Conservation (phyloP, 1,284 basidiomycete genomes). For the Cutaneotrichosporon mucoides region DNA sequence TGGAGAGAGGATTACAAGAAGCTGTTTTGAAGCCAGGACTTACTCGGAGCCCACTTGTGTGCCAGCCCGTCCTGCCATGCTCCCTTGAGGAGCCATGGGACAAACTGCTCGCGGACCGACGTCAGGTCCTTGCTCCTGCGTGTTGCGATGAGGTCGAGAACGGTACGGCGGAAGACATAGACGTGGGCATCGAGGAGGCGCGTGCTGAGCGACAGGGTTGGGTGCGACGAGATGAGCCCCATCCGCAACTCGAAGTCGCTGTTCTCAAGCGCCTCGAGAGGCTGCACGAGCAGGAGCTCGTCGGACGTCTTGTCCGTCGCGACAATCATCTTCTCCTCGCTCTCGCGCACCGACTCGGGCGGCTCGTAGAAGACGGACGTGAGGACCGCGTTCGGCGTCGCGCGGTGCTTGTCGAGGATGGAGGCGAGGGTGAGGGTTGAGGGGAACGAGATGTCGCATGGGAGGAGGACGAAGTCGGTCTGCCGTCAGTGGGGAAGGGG, state of each 20-base stretch:
- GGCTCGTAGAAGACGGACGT: slow-evolving; percentile 73
- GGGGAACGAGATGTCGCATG: slow-evolving; percentile 84
- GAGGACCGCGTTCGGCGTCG: slow-evolving; percentile 62
- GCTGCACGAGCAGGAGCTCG: slow-evolving; percentile 67
- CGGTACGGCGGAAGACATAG: slow-evolving; percentile 72
- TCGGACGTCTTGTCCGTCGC: slow-evolving; percentile 50
- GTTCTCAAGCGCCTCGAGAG: slow-evolving; percentile 57
- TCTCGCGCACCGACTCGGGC: slow-evolving; percentile 49
- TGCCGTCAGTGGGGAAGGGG: slow-evolving; percentile 14
- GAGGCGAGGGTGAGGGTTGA: slow-evolving; percentile 63
- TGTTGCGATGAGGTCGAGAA: slow-evolving; percentile 65
- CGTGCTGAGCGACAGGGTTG: slow-evolving; percentile 65
- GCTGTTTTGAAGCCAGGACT: slow-evolving; percentile 11
- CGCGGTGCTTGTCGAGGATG: slow-evolving; percentile 80
- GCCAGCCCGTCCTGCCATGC: slow-evolving; percentile 57
- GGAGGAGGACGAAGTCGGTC: slow-evolving; percentile 82
- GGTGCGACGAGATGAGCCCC: slow-evolving; percentile 64
- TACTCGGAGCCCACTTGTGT: slow-evolving; percentile 40
- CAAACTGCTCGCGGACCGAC: slow-evolving; percentile 76
- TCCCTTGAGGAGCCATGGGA: slow-evolving; percentile 83
- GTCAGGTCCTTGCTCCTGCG: slow-evolving; percentile 63
- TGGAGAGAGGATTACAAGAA: too few species aligned
- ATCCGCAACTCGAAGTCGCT: slow-evolving; percentile 70
- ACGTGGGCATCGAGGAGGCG: slow-evolving; percentile 79
- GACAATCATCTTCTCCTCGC: slow-evolving; percentile 45